These are phyloP conservation scores for Ambrosiella cleistominuta DNA, from an alignment of 2,329 filamentous ascomycete genomes.

Conservation along the genomic window DNA sequence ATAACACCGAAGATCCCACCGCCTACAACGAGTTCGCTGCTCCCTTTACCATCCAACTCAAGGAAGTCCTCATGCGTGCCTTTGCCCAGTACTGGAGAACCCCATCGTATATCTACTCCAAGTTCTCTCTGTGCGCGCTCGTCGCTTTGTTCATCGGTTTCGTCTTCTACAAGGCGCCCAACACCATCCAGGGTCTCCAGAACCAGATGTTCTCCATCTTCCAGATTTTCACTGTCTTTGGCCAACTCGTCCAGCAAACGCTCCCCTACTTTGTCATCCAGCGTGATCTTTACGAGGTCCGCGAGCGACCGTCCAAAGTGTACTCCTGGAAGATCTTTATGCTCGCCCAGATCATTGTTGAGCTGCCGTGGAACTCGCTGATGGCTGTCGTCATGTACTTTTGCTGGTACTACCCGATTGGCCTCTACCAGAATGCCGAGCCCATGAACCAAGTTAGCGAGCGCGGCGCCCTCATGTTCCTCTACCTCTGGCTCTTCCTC, in stretches of 20 bases:
- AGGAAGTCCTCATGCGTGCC: constrained; percentile 51
- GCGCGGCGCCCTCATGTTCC: constrained; percentile 62
- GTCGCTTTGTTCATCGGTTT: constrained; percentile 64
- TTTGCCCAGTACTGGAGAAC: constrained; percentile 90
- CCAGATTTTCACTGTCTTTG: constrained; percentile 68
- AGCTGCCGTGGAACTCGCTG: constrained; percentile 68
- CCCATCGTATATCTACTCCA: constrained; percentile 77
- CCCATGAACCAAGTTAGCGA: constrained; percentile 42
- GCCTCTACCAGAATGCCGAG: constrained; percentile 52
- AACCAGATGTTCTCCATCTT: constrained; percentile 80
- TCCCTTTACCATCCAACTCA: constrained; percentile 49
- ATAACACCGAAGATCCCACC: constrained; percentile 21
- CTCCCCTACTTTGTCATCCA: constrained; percentile 80
- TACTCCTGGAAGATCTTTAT: constrained; percentile 80
- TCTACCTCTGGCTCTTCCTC: constrained; percentile 58
- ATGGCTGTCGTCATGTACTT: constrained; percentile 63
- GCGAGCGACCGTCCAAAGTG: constrained; percentile 67
- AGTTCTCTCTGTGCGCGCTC: constrained; percentile 47
- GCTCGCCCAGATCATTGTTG: constrained; percentile 65
- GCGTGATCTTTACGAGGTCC: constrained; percentile 65
- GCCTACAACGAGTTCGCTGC: constrained; percentile 65
- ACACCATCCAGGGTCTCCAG: constrained; percentile 60
- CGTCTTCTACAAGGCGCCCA: constrained; percentile 56
- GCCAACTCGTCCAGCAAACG: constrained; percentile 59
- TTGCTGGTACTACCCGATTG: constrained; percentile 75